Base-by-base conservation (phyloP, 257 asterid genomes). In the Przewalskia tangutica region DNA sequence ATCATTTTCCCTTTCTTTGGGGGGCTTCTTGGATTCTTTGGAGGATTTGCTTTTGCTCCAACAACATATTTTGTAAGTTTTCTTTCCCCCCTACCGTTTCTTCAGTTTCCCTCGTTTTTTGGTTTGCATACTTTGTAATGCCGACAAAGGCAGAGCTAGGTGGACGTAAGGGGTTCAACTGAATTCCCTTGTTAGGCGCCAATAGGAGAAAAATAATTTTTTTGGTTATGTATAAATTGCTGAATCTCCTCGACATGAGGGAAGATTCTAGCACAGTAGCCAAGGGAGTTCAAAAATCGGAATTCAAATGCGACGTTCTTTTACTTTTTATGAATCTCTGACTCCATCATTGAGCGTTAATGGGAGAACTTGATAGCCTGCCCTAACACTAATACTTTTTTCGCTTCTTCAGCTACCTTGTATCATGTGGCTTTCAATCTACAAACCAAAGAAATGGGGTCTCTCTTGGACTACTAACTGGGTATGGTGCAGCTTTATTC, bases 1-100 rank as follows among this genome's bases (percentile, higher is more conserved):
- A 83, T 89, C 63, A 85, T 83, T n/a, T 86, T 89, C 86, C 88
- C 89, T 20, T 86, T 85, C 89, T 89, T 89, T 17, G 89, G 90
- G 2, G 90, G 89, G 4, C 86, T 89, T 38, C 89, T 87, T 34
- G 89, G 88, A 34, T 87, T 89, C 86, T 88, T 89, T 36, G 89
- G 89, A 63, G 89, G 90, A 12, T 89, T 87, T 77, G 88, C 88
- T 77, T 87, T 89, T 23, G 89, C 91, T 42, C 91, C 90, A 2
- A 89, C 91, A 32, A 88, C 90, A 50, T 89, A 85, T 85, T 88
- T 88, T 23, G 89, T 88, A 86, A 86, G 90, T 13, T 23, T 4
- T 32, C 68, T 62, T 20, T 44, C 20, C 32, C n/a, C 23, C 46
- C 11, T 13, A 8, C 20, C 7, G 0, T n/a, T 8, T 68, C 54